Base-by-base conservation (phyloP, 345 rosid species). In the Lepidium africanum region DNA sequence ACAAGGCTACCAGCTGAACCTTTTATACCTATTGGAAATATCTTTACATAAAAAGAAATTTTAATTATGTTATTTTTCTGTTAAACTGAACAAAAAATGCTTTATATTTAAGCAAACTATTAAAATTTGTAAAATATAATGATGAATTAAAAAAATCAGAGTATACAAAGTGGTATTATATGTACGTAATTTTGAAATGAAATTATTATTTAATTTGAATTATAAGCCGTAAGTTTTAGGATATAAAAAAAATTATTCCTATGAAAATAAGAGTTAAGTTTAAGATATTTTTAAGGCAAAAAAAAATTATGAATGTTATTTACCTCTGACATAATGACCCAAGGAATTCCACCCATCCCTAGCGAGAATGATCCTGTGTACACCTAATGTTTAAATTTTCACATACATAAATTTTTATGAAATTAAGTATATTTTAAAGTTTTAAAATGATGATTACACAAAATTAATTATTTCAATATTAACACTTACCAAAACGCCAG, bases 251-350 rank as follows among this genome's bases (percentile, higher is more conserved):
- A 6, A 6, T 41, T n/a, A 1, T 47, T 5, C 10, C 7, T 41
- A 23, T 49, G 1, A 33, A 33, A 15, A 9, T 0, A 13, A 39
- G 23, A 1, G 12, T 32, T 32, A 15, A 19, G 2, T 39, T 13
- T 17, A 16, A 21, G 4, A 10, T 42, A 42, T 14, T 0, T 9
- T 3, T 10, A 7, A 60, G 43, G 3, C 8, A 14, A 23, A 9
- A 0, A n/a, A 0, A 3, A 16, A 12, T 12, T 7, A 45, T 45
- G 8, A 45, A 3, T 19, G 0, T 45, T 35, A 57, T 12, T 25
- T 79, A 88, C 91, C 95, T 88, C 91, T 3, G 95, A 83, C 91
- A 88, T 88, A 72, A 88, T 86, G 16, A 83, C 86, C 89, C 89
- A 88, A 9, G 95, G 89, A 41, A 88, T 81, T 41, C 86, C 89